Conservation (phyloP, 108 stramenopile species). For the Licmophora abbreviata region DNA sequence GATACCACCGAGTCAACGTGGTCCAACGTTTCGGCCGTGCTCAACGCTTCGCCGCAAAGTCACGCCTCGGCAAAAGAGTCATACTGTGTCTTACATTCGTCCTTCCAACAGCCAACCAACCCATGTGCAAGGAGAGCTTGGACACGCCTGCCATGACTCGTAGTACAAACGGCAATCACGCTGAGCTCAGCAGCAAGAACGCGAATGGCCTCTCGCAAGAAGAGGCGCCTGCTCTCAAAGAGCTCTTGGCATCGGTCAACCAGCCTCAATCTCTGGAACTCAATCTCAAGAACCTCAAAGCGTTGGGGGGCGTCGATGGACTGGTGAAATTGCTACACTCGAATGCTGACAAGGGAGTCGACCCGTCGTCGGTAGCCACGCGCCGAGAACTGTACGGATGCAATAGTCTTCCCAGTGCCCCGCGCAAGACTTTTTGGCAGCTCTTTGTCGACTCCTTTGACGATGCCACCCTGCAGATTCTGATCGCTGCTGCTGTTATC, state of each 20-base stretch:
- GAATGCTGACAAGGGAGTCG: slow-evolving; percentile 20
- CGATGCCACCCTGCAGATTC: slow-evolving; percentile 92
- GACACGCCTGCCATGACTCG: no score
- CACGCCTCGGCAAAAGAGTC: no score
- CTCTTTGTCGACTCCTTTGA: slow-evolving; percentile 95
- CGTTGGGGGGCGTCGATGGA: slow-evolving; percentile 17
- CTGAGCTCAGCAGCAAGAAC: no score
- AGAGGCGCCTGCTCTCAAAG: background rate
- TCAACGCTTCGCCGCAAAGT: no score
- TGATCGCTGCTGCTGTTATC: slow-evolving; percentile 89
- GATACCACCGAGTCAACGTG: no score
- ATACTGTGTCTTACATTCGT: no score
- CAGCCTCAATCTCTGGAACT: slow-evolving; percentile 30
- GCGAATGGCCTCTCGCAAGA: slow-evolving; percentile 2
- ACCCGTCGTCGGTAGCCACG: slow-evolving; percentile 14
- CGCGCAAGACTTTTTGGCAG: slow-evolving; percentile 66
- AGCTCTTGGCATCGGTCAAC: slow-evolving; percentile 21
- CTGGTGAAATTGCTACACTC: slow-evolving; percentile 25
- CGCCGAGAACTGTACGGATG: slow-evolving; percentile 33
- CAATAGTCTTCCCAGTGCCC: slow-evolving; percentile 38
- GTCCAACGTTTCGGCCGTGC: no score
- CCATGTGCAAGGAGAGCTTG: no score
- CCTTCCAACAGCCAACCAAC: no score
- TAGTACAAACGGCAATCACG: no score
- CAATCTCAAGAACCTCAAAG: slow-evolving; percentile 33